phyloP scores from a whole-genome alignment of 2,329 filamentous ascomycete genomes.

The Rhynchosporium graminicola region DNA sequence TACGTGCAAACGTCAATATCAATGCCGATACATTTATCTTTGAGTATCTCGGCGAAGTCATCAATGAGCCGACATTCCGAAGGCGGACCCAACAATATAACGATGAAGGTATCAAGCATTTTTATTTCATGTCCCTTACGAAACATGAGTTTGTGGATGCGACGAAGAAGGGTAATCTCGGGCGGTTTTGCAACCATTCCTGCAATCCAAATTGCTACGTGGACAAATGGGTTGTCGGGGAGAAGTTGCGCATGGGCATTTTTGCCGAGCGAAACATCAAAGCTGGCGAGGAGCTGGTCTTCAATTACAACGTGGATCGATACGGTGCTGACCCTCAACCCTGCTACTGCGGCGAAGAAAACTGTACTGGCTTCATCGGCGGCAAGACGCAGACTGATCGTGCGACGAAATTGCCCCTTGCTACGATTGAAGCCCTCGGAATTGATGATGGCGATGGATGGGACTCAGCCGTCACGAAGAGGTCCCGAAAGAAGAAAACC shows the following conservation, averaged over 20 bases:
- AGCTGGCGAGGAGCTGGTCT: slow-evolving; percentile 91
- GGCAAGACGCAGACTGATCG: slow-evolving; percentile 97
- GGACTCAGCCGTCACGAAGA: slow-evolving; percentile 88
- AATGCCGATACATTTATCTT: slow-evolving; percentile 89
- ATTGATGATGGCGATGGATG: slow-evolving; percentile 91
- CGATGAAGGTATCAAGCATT: slow-evolving; percentile 95
- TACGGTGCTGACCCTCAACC: slow-evolving; percentile 96
- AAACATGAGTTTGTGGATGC: slow-evolving; percentile 97
- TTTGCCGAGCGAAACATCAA: slow-evolving; percentile 85
- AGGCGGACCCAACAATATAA: slow-evolving; percentile 92
- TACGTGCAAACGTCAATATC: slow-evolving; percentile 78
- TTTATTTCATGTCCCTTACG: slow-evolving; percentile 99
- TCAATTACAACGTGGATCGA: slow-evolving; percentile 99
- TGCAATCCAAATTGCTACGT: slow-evolving; percentile 99
- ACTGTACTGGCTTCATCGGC: slow-evolving; percentile 95
- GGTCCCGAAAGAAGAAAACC: slow-evolving; percentile 87
- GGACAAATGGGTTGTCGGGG: slow-evolving; percentile 98
- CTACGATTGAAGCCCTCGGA: slow-evolving; percentile 90
- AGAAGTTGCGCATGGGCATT: slow-evolving; percentile 98
- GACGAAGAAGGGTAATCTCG: slow-evolving; percentile 93
- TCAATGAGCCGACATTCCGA: slow-evolving; percentile 87
- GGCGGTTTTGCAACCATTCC: slow-evolving; percentile 97
- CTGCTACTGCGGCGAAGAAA: slow-evolving; percentile 92
- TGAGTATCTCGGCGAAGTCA: slow-evolving; percentile 98
- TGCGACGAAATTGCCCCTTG: slow-evolving; percentile 84